These are phyloP conservation scores for Globisporangium acanthophoron DNA, from an alignment of 352 stramenopile species.

Conservation along the genomic window DNA sequence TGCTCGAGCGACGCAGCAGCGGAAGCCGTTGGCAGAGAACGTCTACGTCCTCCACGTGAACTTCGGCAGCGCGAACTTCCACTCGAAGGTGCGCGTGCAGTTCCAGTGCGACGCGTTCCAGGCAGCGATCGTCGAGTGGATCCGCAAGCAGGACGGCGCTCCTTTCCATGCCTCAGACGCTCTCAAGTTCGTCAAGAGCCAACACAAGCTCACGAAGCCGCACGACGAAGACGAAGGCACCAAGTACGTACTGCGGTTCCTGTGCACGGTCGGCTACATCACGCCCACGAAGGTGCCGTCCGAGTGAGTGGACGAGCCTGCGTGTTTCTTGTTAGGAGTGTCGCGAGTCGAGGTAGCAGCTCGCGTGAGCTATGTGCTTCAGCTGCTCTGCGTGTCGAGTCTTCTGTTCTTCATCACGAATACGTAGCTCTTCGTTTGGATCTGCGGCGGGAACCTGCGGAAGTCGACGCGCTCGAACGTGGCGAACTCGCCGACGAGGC, in stretches of 20 bases:
- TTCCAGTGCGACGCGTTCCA: slow-evolving; percentile 49
- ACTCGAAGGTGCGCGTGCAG: slow-evolving; percentile 33
- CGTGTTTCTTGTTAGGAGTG: too few relatives aligned
- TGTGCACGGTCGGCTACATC: slow-evolving; percentile 40
- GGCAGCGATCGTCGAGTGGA: slow-evolving; percentile 45
- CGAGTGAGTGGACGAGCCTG: neutral
- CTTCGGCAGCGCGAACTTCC: slow-evolving; percentile 22
- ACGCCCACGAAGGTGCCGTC: slow-evolving; percentile 25
- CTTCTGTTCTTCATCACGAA: slow-evolving; percentile 50
- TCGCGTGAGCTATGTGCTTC: too few relatives aligned
- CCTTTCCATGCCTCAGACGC: slow-evolving; percentile 4
- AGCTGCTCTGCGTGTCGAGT: neutral
- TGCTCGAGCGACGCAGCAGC: neutral
- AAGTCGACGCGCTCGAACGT: slow-evolving; percentile 39
- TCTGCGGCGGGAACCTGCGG: slow-evolving; percentile 24
- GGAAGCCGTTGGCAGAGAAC: slow-evolving; percentile 5
- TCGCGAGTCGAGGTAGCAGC: too few relatives aligned
- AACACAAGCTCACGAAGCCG: neutral
- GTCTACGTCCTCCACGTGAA: slow-evolving; percentile 31
- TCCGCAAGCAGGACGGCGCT: slow-evolving; percentile 20
- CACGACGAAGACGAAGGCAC: slow-evolving; percentile 20
- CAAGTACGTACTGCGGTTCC: slow-evolving; percentile 46
- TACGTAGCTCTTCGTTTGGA: slow-evolving; percentile 46
- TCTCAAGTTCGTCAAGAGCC: slow-evolving; percentile 1
- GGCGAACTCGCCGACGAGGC: slow-evolving; percentile 40